A percentile compares a stretch with the other conserved stretches of the same genome.
These are phyloP conservation scores for Actinomucor elegans DNA, from an alignment of 371 early-diverging fungal genomes.

Conservation along the genomic window DNA sequence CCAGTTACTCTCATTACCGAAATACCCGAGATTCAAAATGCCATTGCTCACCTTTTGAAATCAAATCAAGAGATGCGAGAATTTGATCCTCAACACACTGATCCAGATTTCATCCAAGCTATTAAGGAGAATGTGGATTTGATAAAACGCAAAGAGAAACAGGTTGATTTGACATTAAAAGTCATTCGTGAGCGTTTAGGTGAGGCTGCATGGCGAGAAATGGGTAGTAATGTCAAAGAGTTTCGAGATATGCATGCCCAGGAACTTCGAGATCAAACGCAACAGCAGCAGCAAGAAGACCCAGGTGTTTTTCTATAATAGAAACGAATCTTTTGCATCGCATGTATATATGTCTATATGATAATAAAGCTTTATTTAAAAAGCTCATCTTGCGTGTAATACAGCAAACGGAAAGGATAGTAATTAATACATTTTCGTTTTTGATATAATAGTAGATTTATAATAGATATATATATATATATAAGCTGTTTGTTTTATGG, in stretches of 20 bases:
- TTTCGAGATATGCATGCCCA: constrained; percentile 25
- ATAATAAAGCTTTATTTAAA: no score
- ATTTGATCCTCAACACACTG: constrained; percentile 30
- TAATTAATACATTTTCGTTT: no score
- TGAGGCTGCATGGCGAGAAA: constrained; percentile 43
- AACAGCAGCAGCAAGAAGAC: neutral
- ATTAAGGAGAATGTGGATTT: constrained; percentile 38
- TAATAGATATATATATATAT: no score
- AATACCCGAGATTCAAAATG: constrained; percentile 41
- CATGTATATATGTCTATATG: no score
- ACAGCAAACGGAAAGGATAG: no score
- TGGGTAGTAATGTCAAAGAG: constrained; percentile 34
- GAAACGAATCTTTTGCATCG: no score
- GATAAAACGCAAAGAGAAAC: constrained; percentile 34
- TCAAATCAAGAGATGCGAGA: constrained; percentile 45
- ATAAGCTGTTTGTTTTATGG: no score
- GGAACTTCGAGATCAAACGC: neutral
- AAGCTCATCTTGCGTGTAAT: no score
- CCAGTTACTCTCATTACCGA: constrained; percentile 37
- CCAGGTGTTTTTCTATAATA: constrained; percentile 19
- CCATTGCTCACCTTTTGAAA: constrained; percentile 35
- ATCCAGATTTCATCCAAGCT: constrained; percentile 36
- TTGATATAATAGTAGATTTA: no score
- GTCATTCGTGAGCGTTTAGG: constrained; percentile 42
- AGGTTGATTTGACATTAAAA: constrained; percentile 33